A percentile compares a stretch with the other conserved stretches of the same genome.
Evolutionary conservation across 768 basidiomycete genomes (phyloP).

Genomic region (Suillus brevipes): DNA sequence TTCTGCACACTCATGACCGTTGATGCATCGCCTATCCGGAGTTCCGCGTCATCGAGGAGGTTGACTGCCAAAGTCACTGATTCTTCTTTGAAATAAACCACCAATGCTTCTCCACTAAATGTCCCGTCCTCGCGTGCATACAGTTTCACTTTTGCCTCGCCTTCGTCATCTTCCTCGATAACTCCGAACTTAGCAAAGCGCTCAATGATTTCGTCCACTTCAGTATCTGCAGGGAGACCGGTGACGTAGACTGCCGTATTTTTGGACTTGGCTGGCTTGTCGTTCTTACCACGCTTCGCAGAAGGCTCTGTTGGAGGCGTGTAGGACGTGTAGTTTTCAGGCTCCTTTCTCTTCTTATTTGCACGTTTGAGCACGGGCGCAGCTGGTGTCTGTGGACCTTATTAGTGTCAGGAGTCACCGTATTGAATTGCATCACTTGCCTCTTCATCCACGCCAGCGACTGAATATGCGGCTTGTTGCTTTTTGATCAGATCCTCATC

Average conservation of each 20-base stretch:
- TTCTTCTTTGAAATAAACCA: slow-evolving; percentile 97
- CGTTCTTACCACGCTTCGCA: slow-evolving; percentile 68
- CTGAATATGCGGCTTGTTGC: slow-evolving; percentile 94
- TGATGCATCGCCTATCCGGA: slow-evolving; percentile 76
- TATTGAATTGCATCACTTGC: slow-evolving; percentile 39
- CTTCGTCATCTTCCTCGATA: slow-evolving; percentile 89
- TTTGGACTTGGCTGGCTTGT: slow-evolving; percentile 65
- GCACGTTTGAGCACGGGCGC: slow-evolving; percentile 80
- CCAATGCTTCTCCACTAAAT: slow-evolving; percentile 92
- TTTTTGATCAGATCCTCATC: slow-evolving; percentile 84
- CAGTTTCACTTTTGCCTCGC: slow-evolving; percentile 92
- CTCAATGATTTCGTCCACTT: slow-evolving; percentile 70
- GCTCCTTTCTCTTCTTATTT: slow-evolving; percentile 79
- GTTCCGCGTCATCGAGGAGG: slow-evolving; percentile 89
- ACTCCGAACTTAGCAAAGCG: slow-evolving; percentile 93
- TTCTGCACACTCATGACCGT: slow-evolving; percentile 73
- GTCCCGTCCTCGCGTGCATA: slow-evolving; percentile 85
- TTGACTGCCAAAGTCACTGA: slow-evolving; percentile 84
- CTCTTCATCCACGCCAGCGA: slow-evolving; percentile 92
- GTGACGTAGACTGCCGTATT: slow-evolving; percentile 94
- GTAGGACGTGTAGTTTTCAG: slow-evolving; percentile 67
- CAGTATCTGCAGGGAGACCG: slow-evolving; percentile 75
- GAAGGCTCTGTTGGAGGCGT: slow-evolving; percentile 51
- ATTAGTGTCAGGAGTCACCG: slow-evolving; percentile 22
- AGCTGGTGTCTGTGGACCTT: slow-evolving; percentile 67